phyloP scores from a whole-genome alignment of 768 basidiomycete genomes.

The Boletus huronensis region DNA sequence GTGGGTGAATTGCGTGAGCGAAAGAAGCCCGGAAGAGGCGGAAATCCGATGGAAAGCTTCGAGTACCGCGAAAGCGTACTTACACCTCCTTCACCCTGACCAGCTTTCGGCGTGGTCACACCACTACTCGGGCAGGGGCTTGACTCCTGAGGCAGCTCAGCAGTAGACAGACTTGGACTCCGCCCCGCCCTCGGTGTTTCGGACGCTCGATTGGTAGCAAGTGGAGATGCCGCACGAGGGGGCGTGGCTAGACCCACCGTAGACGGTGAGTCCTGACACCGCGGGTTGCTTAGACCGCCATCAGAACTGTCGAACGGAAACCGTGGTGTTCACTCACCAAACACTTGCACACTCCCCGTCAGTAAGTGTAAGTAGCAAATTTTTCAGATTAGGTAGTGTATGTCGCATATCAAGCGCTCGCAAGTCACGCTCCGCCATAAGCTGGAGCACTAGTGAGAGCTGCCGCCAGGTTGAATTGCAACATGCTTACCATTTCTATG shows the following conservation, averaged over 20 bases:
- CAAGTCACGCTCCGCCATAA: constrained; percentile 88
- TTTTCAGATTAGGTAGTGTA: constrained; percentile 95
- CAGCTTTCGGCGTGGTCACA: constrained; percentile 51
- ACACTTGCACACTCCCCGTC: constrained; percentile 54
- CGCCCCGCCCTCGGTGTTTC: constrained; percentile 29
- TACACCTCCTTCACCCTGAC: constrained; percentile 32
- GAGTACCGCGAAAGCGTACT: constrained; percentile 37
- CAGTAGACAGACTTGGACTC: constrained; percentile 6
- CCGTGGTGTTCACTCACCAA: constrained; percentile 38
- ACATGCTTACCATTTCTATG: constrained; percentile 75
- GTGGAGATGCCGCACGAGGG: constrained; percentile 18
- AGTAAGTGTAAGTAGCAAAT: constrained; percentile 81
- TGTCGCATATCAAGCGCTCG: constrained; percentile 91
- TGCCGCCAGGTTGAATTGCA: background rate
- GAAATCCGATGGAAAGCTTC: constrained; percentile 47
- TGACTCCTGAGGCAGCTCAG: constrained; percentile 31
- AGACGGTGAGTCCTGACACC: constrained; percentile 20
- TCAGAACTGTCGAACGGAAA: constrained; percentile 9
- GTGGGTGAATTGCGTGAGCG: constrained; percentile 58
- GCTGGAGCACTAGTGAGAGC: constrained; percentile 41
- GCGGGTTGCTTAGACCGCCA: constrained; percentile 14
- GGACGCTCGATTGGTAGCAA: constrained; percentile 7
- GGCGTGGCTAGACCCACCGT: constrained; percentile 25
- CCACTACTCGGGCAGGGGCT: constrained; percentile 52
- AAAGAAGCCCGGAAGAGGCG: constrained; percentile 61